These are phyloP conservation scores for Hypsizygus ulmarius DNA, from an alignment of 1,284 basidiomycete genomes.

Conservation along the genomic window DNA sequence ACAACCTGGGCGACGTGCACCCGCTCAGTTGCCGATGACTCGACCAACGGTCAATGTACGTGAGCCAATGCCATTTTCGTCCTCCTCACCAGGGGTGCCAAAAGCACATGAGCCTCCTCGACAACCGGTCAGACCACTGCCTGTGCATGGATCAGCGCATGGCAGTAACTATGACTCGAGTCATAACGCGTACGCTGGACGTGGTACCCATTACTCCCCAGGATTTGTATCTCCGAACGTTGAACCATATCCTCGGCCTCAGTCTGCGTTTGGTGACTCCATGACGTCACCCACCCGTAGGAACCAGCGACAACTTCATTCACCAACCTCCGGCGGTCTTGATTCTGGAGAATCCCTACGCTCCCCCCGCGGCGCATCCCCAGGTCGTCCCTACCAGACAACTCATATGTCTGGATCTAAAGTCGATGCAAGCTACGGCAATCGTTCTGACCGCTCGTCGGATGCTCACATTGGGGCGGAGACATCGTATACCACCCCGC, in stretches of 20 bases:
- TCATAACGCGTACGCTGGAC: conserved; percentile 25
- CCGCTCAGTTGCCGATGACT: conserved; percentile 30
- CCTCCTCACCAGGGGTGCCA: conserved; percentile 29
- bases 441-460: conserved; percentile 31
- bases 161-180: conserved; percentile 28
- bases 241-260: conserved; percentile 58
- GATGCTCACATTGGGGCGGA: conserved; percentile 35
- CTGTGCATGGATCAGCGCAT: conserved; percentile 37
- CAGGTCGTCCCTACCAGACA: conserved; percentile 33
- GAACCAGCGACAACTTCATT: conserved; percentile 32
- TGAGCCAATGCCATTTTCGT: conserved; percentile 23
- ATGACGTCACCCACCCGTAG: conserved; percentile 43
- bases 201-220: conserved; percentile 26
- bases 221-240: conserved; percentile 37
- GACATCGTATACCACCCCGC: conserved; percentile 44
- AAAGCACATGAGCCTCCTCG: conserved; percentile 41
- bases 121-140: conserved; percentile 32
- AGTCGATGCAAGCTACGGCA: conserved; percentile 27
- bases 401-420: conserved; percentile 29
- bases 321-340: conserved; percentile 32
- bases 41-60: conserved; percentile 24
- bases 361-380: conserved; percentile 39
- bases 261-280: conserved; percentile 52
- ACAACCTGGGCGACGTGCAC: conserved; percentile 34
- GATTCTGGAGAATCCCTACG: conserved; percentile 33